Evolutionary conservation across 176 grass and related monocot species (phyloP), one percentile per base, ranked within the genome.

Genomic region (Rhynchospora tenuis): DNA sequence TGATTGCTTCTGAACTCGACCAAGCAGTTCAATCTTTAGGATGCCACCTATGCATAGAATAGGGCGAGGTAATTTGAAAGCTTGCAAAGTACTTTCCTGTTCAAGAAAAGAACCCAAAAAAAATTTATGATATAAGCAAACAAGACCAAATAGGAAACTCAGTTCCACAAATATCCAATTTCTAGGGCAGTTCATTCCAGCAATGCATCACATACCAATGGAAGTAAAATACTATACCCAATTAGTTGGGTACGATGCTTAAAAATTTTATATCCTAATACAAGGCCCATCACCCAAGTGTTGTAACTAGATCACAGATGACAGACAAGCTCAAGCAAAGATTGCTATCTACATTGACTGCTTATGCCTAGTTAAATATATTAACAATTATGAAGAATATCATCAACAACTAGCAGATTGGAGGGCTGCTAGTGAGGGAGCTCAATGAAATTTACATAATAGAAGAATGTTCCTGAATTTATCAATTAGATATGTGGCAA

Each of bases 11-110:
- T 97, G 94, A 33, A 97, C 83, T 45, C 94, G 90, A 33, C 91
- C 94, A 27, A 90, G 79, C 81, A 97, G 85, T 58, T 97, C 88
- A 77, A 97, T 67, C 86, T 90, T 93, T 80, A 94, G 83, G 64
- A 97, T 59, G 16, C 94, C 94, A 17, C 94, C 94, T 42, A 97
- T 91, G 80, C 94, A 97, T 10, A 97, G 47, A 87, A 89, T 72
- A 13, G 91, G 85, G 1, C 15, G 83, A 27, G 88, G 94, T 31
- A 97, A 75, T 88, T 88, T 97, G 47, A 97, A 97, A 33, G 86
- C 90, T 75, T 97, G 94, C 71, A 92, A 60, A 29, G 62, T 71
- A 83, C 83, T 94, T 86, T 89, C 91, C 91, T 97, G 85, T 1
- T 83, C 61, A 44, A 82, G 64, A 76, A 64, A 56, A 27, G 76